Evolutionary conservation across 768 basidiomycete species (phyloP).

Genomic region (Phaeotremella skinneri): DNA sequence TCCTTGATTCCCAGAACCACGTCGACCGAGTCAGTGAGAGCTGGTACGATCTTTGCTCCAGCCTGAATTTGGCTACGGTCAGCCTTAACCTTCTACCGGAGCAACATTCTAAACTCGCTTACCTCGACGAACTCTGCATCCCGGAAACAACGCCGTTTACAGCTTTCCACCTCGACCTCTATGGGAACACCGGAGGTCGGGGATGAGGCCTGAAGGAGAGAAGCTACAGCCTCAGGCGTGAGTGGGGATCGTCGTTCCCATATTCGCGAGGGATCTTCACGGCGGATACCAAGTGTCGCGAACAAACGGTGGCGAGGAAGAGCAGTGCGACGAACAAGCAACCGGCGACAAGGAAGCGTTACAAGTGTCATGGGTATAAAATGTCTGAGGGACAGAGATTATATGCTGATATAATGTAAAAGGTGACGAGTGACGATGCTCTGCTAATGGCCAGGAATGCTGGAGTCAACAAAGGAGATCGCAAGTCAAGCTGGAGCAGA

Average conservation of each 20-base stretch:
- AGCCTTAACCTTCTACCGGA: neutral
- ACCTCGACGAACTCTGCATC: constrained; percentile 67
- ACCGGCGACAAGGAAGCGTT: neutral
- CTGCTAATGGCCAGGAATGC: too few relatives aligned
- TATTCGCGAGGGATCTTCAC: constrained; percentile 73
- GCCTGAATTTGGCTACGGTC: constrained; percentile 57
- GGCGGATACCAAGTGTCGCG: constrained; percentile 60
- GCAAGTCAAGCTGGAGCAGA: too few relatives aligned
- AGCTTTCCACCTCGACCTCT: constrained; percentile 70
- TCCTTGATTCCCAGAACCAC: constrained; percentile 88
- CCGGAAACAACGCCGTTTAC: constrained; percentile 70
- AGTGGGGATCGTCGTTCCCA: constrained; percentile 87
- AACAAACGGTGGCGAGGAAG: constrained; percentile 5
- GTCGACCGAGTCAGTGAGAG: constrained; percentile 62
- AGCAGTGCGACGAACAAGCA: neutral
- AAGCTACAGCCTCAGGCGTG: constrained; percentile 68
- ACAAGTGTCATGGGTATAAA: constrained; percentile 24
- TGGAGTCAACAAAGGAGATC: too few relatives aligned
- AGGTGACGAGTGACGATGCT: too few relatives aligned
- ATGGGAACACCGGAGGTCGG: neutral
- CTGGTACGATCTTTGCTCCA: constrained; percentile 65
- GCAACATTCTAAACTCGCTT: constrained; percentile 30
- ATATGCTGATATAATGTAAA: too few relatives aligned
- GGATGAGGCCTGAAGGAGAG: constrained; percentile 58
- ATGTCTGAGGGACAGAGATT: neutral